Percentiles rank a stretch among this genome's conserved stretches.
Conservation (phyloP, 768 basidiomycete species). For the Hirschioporus abietinus region DNA sequence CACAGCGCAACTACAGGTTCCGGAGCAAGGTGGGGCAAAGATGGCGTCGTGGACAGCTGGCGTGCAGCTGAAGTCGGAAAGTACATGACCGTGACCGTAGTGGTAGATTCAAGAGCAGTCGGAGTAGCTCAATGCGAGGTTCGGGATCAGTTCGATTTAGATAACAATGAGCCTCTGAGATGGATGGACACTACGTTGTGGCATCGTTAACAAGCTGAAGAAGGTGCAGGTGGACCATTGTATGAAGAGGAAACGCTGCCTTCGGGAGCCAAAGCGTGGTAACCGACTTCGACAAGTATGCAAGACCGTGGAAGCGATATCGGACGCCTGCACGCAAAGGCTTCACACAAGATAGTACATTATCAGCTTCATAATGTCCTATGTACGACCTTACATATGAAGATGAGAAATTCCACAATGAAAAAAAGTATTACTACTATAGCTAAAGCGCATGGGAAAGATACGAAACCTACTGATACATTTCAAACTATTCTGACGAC, state of each 20-base stretch:
- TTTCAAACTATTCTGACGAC: not conserved
- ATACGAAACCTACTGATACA: not conserved
- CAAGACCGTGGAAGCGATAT: not conserved
- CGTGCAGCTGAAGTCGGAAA: conserved; percentile 79
- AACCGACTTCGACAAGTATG: not conserved
- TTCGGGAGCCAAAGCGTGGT: not conserved
- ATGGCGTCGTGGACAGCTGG: conserved; percentile 64
- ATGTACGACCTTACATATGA: too few species aligned
- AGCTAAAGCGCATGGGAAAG: not conserved
- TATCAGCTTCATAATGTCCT: not conserved
- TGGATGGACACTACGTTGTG: not conserved
- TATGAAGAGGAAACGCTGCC: not conserved
- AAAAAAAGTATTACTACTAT: not conserved
- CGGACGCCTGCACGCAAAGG: too few species aligned
- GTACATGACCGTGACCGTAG: conserved; percentile 54
- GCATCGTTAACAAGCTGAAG: not conserved
- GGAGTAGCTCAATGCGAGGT: too few species aligned
- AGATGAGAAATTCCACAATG: not conserved
- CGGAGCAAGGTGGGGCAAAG: conserved; percentile 55
- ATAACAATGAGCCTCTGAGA: not conserved
- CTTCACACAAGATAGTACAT: not conserved
- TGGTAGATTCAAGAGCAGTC: not conserved
- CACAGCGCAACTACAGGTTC: conserved; percentile 54
- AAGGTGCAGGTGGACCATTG: not conserved
- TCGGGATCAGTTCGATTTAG: not conserved